Percentiles rank a stretch among this genome's conserved stretches.
These are phyloP conservation scores for Sideroxylon spinosum DNA, from an alignment of 179 eudicot species.

Conservation along the genomic window DNA sequence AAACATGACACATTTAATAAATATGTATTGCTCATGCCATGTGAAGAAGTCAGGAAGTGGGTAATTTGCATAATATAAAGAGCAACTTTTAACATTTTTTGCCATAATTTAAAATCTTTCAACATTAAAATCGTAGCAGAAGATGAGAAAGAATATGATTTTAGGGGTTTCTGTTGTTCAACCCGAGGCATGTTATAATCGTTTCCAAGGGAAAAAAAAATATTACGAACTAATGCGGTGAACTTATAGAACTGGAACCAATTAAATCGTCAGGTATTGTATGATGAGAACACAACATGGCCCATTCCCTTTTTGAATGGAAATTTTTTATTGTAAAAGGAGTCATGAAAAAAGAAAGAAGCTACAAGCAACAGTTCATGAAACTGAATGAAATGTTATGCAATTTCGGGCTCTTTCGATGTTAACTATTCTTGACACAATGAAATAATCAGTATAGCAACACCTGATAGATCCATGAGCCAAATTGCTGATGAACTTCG, in stretches of 20 bases:
- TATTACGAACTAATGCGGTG: neutral
- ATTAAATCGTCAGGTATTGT: neutral
- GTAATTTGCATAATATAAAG: too few species aligned
- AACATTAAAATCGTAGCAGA: too few species aligned
- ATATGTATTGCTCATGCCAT: too few species aligned
- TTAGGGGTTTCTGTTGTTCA: too few species aligned
- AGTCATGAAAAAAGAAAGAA: neutral
- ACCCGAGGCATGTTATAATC: too few species aligned
- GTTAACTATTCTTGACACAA: neutral
- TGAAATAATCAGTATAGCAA: neutral
- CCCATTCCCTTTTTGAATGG: neutral
- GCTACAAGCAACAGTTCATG: constrained; percentile 7
- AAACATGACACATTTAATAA: too few species aligned
- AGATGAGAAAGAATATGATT: too few species aligned
- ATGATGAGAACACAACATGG: neutral
- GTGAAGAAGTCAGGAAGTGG: too few species aligned
- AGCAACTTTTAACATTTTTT: too few species aligned
- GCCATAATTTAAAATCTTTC: too few species aligned
- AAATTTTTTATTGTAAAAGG: neutral
- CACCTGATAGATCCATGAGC: constrained; percentile 87
- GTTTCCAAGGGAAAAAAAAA: too few species aligned
- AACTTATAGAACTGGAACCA: too few species aligned
- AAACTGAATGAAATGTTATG: neutral
- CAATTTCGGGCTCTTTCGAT: neutral
- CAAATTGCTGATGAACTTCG: constrained; percentile 75